Percentiles rank a stretch among this genome's conserved stretches.
Evolutionary conservation across 2,329 filamentous ascomycete genomes (phyloP).

Genomic region (Aspergillus phoenicis): DNA sequence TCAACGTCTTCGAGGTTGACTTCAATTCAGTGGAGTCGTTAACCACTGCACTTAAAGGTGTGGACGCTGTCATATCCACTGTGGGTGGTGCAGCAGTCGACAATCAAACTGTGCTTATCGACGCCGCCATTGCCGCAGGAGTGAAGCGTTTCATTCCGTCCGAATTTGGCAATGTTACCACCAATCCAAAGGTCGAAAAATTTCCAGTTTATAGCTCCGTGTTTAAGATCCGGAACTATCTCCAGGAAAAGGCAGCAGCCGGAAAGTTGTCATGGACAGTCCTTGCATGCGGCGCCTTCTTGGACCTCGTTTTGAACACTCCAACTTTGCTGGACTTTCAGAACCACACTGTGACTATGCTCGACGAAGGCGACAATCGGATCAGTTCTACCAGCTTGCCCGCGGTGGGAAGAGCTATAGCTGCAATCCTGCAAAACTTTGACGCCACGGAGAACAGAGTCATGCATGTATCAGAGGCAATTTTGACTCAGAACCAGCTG

Average conservation of each 20-base stretch:
- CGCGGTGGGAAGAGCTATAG: background rate
- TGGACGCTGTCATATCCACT: background rate
- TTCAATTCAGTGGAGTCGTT: background rate
- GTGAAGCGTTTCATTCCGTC: background rate
- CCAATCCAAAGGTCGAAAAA: background rate
- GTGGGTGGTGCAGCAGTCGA: background rate
- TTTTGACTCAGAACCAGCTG: background rate
- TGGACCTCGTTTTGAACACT: background rate
- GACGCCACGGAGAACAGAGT: conserved; percentile 2
- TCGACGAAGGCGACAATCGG: background rate
- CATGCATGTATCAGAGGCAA: background rate
- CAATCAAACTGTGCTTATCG: background rate
- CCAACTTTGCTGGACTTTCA: background rate
- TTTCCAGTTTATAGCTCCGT: background rate
- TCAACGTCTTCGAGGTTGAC: background rate
- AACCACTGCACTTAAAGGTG: background rate
- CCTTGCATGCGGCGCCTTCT: background rate
- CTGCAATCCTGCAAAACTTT: background rate
- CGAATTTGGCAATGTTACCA: background rate
- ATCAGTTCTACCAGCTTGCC: background rate
- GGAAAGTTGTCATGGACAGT: background rate
- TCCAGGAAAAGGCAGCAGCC: background rate
- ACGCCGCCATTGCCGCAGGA: background rate
- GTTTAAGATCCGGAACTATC: background rate
- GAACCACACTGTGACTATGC: background rate